Percentiles rank a stretch among this genome's conserved stretches.
Evolutionary conservation across 352 stramenopile species (phyloP).

Genomic region (Phytopythium kandeliae): DNA sequence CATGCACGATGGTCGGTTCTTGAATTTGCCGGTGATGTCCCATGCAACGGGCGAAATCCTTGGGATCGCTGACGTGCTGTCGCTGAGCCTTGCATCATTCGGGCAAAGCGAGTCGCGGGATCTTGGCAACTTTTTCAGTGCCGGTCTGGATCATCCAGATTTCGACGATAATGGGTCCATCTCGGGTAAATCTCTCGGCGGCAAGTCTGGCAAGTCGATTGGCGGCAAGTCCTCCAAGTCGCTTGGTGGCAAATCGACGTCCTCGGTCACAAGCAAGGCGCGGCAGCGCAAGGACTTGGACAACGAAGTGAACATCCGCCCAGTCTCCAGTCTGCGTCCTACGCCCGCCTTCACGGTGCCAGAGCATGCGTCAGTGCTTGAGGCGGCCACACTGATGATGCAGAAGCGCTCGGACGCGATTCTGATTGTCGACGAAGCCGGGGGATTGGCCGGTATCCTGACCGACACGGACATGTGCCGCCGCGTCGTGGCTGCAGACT

Average conservation of each 20-base stretch:
- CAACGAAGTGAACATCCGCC: conserved; percentile 69
- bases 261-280: conserved; percentile 40
- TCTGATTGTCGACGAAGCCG: conserved; percentile 85
- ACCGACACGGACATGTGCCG: conserved; percentile 96
- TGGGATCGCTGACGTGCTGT: conserved; percentile 78
- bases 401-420: conserved; percentile 91
- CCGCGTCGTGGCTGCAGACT: conserved; percentile 84
- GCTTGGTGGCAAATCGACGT: conserved; percentile 31
- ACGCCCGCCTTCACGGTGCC: conserved; percentile 69
- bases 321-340: conserved; percentile 78
- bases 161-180: conserved; percentile 43
- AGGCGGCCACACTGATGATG: conserved; percentile 87
- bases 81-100: conserved; percentile 71
- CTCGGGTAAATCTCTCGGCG: conserved; percentile 19
- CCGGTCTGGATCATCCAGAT: conserved; percentile 64
- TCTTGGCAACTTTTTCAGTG: conserved; percentile 76
- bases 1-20: conserved; percentile 97
- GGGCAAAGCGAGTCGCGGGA: conserved; percentile 62
- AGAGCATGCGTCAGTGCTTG: conserved; percentile 78
- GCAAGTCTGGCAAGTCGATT: conserved; percentile 38
- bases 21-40: conserved; percentile 95
- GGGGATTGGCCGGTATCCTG: conserved; percentile 92
- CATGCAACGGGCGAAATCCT: conserved; percentile 62
- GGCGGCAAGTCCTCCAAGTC: no score
- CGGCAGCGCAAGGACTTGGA: conserved; percentile 73